These are phyloP conservation scores for Protomyces lactucae-debilis DNA, from an alignment of 1,139 yeast genomes.

Conservation along the genomic window DNA sequence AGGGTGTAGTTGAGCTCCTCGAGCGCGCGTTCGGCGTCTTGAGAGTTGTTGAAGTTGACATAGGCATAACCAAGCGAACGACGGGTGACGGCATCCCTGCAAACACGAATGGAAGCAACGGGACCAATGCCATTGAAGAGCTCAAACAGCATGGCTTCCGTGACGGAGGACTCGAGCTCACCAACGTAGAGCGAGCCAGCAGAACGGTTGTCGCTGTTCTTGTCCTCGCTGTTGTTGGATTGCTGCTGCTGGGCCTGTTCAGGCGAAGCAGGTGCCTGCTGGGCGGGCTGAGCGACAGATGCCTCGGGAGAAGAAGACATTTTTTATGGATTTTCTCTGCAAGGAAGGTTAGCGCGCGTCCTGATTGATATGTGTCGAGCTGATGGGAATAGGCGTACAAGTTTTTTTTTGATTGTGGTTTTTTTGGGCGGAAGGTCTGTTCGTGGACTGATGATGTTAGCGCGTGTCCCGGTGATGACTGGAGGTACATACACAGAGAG, in stretches of 20 bases:
- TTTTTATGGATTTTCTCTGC: slow-evolving; percentile 2
- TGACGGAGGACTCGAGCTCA: slow-evolving; percentile 86
- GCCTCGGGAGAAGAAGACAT: slow-evolving; percentile 20
- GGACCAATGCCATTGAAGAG: slow-evolving; percentile 92
- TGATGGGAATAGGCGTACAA: neutral
- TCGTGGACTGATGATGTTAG: neutral
- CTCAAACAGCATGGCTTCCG: slow-evolving; percentile 93
- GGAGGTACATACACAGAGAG: neutral
- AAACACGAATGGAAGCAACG: slow-evolving; percentile 94
- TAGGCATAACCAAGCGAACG: slow-evolving; percentile 97
- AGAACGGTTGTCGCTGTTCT: slow-evolving; percentile 18
- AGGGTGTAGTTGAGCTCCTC: slow-evolving; percentile 92
- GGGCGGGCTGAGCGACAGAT: neutral
- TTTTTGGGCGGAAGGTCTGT: neutral
- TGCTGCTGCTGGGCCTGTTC: slow-evolving; percentile 8
- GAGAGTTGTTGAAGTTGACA: slow-evolving; percentile 87
- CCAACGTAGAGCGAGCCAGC: slow-evolving; percentile 70
- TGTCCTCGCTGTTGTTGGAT: slow-evolving; percentile 12
- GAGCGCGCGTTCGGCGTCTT: slow-evolving; percentile 90
- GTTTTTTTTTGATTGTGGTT: neutral
- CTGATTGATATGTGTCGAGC: neutral
- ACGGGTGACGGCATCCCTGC: slow-evolving; percentile 97
- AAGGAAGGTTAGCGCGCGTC: neutral
- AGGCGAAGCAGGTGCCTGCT: slow-evolving; percentile 10
- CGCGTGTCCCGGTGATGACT: neutral